These are phyloP conservation scores for Gastrolobium villosum DNA, from an alignment of 306 rosid species.

Conservation along the genomic window DNA sequence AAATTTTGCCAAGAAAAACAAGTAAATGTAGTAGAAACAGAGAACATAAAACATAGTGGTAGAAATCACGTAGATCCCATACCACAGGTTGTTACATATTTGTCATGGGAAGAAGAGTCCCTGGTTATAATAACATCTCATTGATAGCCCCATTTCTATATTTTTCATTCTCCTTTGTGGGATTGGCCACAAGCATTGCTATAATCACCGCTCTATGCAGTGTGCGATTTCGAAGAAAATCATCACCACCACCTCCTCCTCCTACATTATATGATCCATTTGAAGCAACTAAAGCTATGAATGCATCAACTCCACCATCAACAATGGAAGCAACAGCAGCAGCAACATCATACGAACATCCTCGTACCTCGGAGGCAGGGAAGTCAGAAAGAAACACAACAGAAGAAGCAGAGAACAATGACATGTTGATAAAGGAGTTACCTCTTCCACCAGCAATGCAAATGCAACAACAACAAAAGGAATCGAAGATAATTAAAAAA, in stretches of 20 bases:
- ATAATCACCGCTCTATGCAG: slow-evolving; percentile 67
- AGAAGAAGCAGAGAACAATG: slow-evolving; percentile 12
- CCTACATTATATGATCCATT: not conserved
- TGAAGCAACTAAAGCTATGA: not conserved
- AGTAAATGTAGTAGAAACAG: not conserved
- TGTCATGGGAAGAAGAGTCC: slow-evolving; percentile 77
- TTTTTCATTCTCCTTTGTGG: slow-evolving; percentile 53
- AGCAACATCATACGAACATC: slow-evolving; percentile 1
- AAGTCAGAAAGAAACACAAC: not conserved
- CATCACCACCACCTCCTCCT: slow-evolving; percentile 32
- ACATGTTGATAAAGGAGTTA: slow-evolving; percentile 45
- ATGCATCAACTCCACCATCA: not conserved
- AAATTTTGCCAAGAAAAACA: not conserved
- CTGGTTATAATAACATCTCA: slow-evolving; percentile 49
- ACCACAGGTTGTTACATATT: slow-evolving; percentile 7
- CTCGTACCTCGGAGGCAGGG: slow-evolving; percentile 12
- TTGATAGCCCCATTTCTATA: slow-evolving; percentile 55
- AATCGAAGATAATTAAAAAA: slow-evolving; percentile 45
- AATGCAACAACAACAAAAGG: not conserved
- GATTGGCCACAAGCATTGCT: slow-evolving; percentile 59
- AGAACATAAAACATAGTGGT: slow-evolving; percentile 21
- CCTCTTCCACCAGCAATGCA: slow-evolving; percentile 66
- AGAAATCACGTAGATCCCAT: slow-evolving; percentile 17
- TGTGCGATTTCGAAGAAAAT: slow-evolving; percentile 45
- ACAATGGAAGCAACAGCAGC: not conserved